Percentiles rank a stretch among this genome's conserved stretches.
phyloP scores from a whole-genome alignment of 2,329 filamentous ascomycete species.

The Dryadomyces quercus-mongolicae region DNA sequence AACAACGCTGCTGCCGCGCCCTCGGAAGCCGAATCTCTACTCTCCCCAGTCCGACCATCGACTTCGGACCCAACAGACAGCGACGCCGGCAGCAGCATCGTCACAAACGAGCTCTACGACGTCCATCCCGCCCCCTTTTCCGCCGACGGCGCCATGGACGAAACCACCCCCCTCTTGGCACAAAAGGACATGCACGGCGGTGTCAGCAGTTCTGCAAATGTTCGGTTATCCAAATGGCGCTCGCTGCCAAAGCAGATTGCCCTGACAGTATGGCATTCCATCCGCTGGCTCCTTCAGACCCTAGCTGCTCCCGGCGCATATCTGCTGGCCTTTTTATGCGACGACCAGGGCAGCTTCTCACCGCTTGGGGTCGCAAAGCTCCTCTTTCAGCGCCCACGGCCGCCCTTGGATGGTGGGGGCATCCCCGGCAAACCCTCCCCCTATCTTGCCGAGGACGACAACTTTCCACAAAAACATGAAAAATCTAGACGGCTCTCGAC shows the following conservation, averaged over 20 bases:
- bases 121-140: background rate
- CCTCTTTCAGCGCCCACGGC: conserved; percentile 32
- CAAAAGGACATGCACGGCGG: conserved; percentile 13
- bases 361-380: conserved; percentile 59
- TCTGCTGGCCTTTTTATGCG: conserved; percentile 67
- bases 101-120: background rate
- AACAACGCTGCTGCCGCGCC: background rate
- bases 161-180: conserved; percentile 56
- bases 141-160: conserved; percentile 28
- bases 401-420: background rate
- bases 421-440: background rate
- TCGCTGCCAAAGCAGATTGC: conserved; percentile 57
- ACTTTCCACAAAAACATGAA: conserved; percentile 1
- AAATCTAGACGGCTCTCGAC: conserved; percentile 4
- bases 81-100: background rate
- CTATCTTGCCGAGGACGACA: background rate
- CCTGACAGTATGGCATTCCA: conserved; percentile 58
- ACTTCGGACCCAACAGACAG: conserved; percentile 5
- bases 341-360: conserved; percentile 67
- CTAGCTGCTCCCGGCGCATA: conserved; percentile 72
- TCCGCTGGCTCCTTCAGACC: conserved; percentile 68
- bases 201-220: conserved; percentile 3
- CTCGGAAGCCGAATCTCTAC: background rate
- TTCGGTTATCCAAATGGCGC: conserved; percentile 36
- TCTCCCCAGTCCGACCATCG: background rate